These are phyloP conservation scores for Isoetes taiwanensis DNA, from an alignment of 75 land plant species.

Conservation along the genomic window DNA sequence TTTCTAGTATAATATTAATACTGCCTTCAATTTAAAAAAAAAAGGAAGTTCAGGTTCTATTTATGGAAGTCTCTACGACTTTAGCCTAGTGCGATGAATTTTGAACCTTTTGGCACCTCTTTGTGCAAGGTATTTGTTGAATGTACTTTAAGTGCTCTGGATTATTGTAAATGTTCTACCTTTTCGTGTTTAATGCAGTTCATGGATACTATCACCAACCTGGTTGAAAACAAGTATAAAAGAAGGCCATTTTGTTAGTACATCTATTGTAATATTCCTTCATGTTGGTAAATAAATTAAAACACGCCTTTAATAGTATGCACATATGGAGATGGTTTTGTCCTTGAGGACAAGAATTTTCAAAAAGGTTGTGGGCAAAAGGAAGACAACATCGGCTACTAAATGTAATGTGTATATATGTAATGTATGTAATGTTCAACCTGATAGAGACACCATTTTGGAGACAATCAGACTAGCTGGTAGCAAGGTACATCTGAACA, in stretches of 20 bases:
- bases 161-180: background rate
- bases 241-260: conserved; percentile 49
- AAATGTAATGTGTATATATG: conserved; percentile 36
- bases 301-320: too few species aligned
- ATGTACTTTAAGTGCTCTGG: background rate
- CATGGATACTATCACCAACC: conserved; percentile 62
- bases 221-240: conserved; percentile 69
- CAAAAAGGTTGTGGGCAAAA: conserved; percentile 38
- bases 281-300: too few species aligned
- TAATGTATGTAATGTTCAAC: conserved; percentile 48
- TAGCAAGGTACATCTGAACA: conserved; percentile 60
- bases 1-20: too few species aligned
- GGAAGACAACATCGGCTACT: conserved; percentile 36
- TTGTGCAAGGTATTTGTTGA: conserved; percentile 45
- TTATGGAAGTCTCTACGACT: too few species aligned
- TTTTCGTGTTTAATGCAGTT: conserved; percentile 22
- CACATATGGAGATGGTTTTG: conserved; percentile 41
- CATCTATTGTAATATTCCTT: conserved; percentile 10
- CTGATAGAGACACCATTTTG: conserved; percentile 28
- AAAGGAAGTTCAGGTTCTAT: too few species aligned
- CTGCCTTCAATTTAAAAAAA: too few species aligned
- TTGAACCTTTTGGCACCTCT: conserved; percentile 70
- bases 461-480: conserved; percentile 53
- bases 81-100: conserved; percentile 57
- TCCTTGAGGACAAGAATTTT: conserved; percentile 48